phyloP scores from a whole-genome alignment of 176 grass and related monocot genomes.

The Hordeum vulgare region MorexV3_pseudomolecules_assembly NC_058522.1:533874297-533874796 shows the following conservation, averaged over 20 bases:
- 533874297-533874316: slow-evolving; percentile 40
- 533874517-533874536: background rate
- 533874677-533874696: slow-evolving; percentile 17
- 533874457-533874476: background rate
- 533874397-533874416: slow-evolving; percentile 31
- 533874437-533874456: background rate
- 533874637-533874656: background rate
- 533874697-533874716: background rate
- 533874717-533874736: background rate
- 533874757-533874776: background rate
- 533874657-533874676: background rate
- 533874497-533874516: background rate
- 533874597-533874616: background rate
- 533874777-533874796: background rate
- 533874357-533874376: background rate
- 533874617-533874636: background rate
- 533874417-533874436: slow-evolving; percentile 23
- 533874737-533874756: background rate
- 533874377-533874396: slow-evolving; percentile 38
- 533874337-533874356: slow-evolving; percentile 1
- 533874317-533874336: slow-evolving; percentile 32
- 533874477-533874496: background rate
- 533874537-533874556: background rate
- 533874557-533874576: background rate
- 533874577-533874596: background rate